These are phyloP conservation scores for Cardamine resedifolia DNA, from an alignment of 345 rosid species.

Conservation along the genomic window DNA sequence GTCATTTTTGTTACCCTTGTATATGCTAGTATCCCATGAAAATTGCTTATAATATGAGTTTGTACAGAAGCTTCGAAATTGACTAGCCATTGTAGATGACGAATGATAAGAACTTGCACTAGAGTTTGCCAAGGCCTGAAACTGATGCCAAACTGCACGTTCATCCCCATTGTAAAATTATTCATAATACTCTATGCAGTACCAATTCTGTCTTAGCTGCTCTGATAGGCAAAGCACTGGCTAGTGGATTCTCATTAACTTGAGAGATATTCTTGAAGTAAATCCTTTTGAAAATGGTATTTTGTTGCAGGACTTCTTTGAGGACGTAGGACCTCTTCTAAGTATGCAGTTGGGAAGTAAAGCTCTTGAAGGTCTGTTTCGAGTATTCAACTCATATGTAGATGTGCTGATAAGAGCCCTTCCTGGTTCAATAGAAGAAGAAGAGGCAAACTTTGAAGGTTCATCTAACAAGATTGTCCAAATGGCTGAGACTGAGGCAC, in stretches of 20 bases:
- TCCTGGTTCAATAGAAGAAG: constrained; percentile 97
- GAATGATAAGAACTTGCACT: constrained; percentile 17
- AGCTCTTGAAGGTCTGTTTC: constrained; percentile 88
- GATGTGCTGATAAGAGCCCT: constrained; percentile 87
- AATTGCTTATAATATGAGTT: background rate
- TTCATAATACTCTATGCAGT: background rate
- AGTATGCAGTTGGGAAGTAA: constrained; percentile 98
- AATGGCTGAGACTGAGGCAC: constrained; percentile 92
- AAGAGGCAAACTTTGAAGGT: constrained; percentile 81
- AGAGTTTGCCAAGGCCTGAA: background rate
- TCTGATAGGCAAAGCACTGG: constrained; percentile 3
- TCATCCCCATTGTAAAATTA: background rate
- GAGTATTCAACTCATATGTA: constrained; percentile 88
- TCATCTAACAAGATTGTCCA: constrained; percentile 79
- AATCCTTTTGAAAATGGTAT: background rate
- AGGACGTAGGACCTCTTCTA: constrained; percentile 95
- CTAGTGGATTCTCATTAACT: background rate
- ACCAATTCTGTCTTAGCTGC: background rate
- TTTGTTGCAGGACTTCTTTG: constrained; percentile 81
- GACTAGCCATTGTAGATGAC: constrained; percentile 1
- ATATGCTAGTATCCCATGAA: constrained; percentile 3
- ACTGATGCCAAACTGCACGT: background rate
- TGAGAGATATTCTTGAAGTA: constrained; percentile 25
- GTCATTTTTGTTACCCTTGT: background rate
- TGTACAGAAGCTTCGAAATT: constrained; percentile 3